Base-by-base conservation (phyloP, 805 yeast species). In the Zygosaccharomyces pseudorouxii region DNA sequence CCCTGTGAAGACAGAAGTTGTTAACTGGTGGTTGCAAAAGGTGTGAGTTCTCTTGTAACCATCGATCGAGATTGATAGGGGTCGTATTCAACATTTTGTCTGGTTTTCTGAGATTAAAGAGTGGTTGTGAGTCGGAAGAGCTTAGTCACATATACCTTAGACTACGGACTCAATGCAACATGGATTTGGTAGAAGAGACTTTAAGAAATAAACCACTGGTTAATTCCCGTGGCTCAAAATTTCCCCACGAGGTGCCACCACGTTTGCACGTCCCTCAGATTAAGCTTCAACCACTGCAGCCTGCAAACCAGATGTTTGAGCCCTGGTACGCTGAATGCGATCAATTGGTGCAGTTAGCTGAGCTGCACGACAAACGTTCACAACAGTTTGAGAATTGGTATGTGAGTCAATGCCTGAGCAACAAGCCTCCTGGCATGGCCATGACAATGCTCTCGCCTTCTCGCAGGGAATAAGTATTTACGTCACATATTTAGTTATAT, bases 11-110 rank as follows among this genome's bases (percentile, higher is more conserved):
- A 61, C 97, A 89, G 69, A 70, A 90, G 63, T 90, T 90, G 67
- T 89, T 89, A 29, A 90, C 96, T 1, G 97, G 97, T 1, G 97
- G 97, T 64, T 86, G 82, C 33, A 90, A 75, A 11, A 87, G 73
- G 55, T 86, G 80, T 19, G 75, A 72, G 65, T 90, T 87, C 59
- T 86, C 95, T 35, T 73, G 72, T 14, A 90, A 76, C 97, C 97
- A 90, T 57, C 80, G 79, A 25, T 80, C 77, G 56, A 90, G 76
- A 64, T 89, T 84, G 37, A 90, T 80, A 8, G 97, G 95, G 31
- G 55, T 50, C 3, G 56, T 58, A 33, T 59, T 56, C 9, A 59
- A 47, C 65, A 60, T 59, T 10, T 33, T 30, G 18, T 30, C 5
- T 14, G 20, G 19, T 33, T 2, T 25, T 25, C 28, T 25, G 28